phyloP scores from a whole-genome alignment of 192 early-diverging fungal genomes.

The Paraglomus brasilianum region DNA sequence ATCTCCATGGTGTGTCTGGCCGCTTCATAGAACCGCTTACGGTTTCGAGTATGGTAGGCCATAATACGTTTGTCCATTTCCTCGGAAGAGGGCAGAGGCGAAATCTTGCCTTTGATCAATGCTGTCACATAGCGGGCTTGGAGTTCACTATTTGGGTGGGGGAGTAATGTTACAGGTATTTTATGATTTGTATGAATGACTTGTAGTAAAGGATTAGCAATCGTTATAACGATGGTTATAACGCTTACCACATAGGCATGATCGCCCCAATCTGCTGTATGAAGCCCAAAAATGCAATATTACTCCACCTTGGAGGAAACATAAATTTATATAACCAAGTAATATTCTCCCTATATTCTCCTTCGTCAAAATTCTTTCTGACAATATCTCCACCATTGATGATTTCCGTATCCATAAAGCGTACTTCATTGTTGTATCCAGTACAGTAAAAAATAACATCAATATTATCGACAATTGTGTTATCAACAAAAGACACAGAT shows the following conservation, averaged over 20 bases:
- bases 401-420: conserved; percentile 46
- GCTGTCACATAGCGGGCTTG: conserved; percentile 51
- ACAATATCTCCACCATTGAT: conserved; percentile 42
- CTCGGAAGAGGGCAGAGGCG: conserved; percentile 39
- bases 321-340: conserved; percentile 60
- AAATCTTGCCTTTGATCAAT: conserved; percentile 39
- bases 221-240: no score
- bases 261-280: conserved; percentile 53
- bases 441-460: conserved; percentile 64
- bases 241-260: conserved; percentile 47
- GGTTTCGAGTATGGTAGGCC: conserved; percentile 27
- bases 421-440: conserved; percentile 55
- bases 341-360: conserved; percentile 41
- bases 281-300: conserved; percentile 61
- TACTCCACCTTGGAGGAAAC: conserved; percentile 47
- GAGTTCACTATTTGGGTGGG: conserved; percentile 51
- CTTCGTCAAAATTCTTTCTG: conserved; percentile 33
- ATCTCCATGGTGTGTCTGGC: conserved; percentile 55
- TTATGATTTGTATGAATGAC: no score
- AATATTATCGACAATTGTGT: conserved; percentile 46
- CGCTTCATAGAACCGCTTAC: conserved; percentile 32
- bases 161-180: no score
- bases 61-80: conserved; percentile 50
- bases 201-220: no score
- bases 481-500: conserved; percentile 57